Evolutionary conservation across 805 yeast species (phyloP).

Genomic region (Nakazawaea pomicola): DNA sequence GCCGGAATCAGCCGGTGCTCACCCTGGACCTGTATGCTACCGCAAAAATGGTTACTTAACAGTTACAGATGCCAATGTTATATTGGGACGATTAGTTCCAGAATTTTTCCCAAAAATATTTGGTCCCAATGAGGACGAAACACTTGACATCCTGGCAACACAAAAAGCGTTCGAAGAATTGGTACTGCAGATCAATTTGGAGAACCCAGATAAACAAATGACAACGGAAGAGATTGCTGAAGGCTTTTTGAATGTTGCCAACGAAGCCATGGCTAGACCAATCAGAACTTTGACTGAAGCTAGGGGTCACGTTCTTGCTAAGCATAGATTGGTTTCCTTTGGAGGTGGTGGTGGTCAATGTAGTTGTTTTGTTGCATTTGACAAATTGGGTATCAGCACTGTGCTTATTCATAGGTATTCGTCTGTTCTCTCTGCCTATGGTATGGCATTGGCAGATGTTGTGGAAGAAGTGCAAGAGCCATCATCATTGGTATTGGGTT

Average conservation of each 20-base stretch:
- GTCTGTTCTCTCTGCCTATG: slow-evolving; percentile 81
- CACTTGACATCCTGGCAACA: slow-evolving; percentile 55
- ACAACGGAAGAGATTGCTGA: slow-evolving; percentile 66
- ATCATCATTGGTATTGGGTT: slow-evolving; percentile 40
- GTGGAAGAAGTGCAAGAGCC: slow-evolving; percentile 80
- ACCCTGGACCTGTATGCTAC: slow-evolving; percentile 88
- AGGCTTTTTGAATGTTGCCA: slow-evolving; percentile 81
- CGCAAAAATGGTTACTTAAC: slow-evolving; percentile 82
- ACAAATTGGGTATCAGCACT: slow-evolving; percentile 58
- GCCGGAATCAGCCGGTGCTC: slow-evolving; percentile 83
- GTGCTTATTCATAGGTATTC: slow-evolving; percentile 78
- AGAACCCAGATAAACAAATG: slow-evolving; percentile 37
- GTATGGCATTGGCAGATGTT: slow-evolving; percentile 83
- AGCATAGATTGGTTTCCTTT: slow-evolving; percentile 73
- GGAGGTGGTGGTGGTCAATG: slow-evolving; percentile 97
- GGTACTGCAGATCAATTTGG: slow-evolving; percentile 51
- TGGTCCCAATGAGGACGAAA: slow-evolving; percentile 74
- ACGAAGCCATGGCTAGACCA: slow-evolving; percentile 89
- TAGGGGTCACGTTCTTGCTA: slow-evolving; percentile 62
- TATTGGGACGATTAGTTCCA: slow-evolving; percentile 67
- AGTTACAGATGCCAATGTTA: slow-evolving; percentile 78
- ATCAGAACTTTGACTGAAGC: slow-evolving; percentile 82
- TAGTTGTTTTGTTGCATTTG: slow-evolving; percentile 66
- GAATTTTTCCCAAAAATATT: slow-evolving; percentile 76
- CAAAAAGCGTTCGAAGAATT: slow-evolving; percentile 45